Evolutionary conservation across 192 early-diverging fungal species (phyloP).

Genomic region (Backusella parvicylindrica): DNA sequence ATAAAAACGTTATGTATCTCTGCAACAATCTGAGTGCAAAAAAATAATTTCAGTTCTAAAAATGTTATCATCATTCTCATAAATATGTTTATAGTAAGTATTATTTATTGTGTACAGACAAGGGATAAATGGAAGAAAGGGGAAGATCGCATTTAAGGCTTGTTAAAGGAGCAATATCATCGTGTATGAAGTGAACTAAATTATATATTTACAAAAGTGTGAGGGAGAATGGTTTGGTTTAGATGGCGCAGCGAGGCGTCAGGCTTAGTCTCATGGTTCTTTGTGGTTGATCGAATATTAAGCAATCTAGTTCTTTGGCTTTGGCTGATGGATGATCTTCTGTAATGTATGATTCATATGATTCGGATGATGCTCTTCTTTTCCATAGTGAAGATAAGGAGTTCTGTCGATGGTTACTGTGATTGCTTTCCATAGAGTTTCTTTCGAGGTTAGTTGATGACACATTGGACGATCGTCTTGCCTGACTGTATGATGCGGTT

Average conservation of each 20-base stretch:
- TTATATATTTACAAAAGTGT: background rate
- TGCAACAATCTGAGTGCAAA: background rate
- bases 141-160: background rate
- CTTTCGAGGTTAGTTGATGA: background rate
- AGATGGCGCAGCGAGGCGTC: slow-evolving; percentile 5
- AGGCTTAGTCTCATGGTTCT: background rate
- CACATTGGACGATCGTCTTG: background rate
- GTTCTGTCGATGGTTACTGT: background rate
- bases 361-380: background rate
- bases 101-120: background rate
- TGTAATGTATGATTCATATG: background rate
- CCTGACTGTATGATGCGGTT: background rate
- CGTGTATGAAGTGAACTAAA: background rate
- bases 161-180: background rate
- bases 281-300: slow-evolving; percentile 13
- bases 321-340: background rate
- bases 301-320: background rate
- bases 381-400: background rate
- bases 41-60: background rate
- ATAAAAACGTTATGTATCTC: background rate
- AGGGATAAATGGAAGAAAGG: background rate
- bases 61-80: background rate
- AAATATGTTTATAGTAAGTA: background rate
- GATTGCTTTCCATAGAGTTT: background rate
- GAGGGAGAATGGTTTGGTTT: background rate